Evolutionary conservation across 371 early-diverging fungal species (phyloP), one percentile per base, ranked within the genome.

Genomic region (Funneliformis caledonium): DNA sequence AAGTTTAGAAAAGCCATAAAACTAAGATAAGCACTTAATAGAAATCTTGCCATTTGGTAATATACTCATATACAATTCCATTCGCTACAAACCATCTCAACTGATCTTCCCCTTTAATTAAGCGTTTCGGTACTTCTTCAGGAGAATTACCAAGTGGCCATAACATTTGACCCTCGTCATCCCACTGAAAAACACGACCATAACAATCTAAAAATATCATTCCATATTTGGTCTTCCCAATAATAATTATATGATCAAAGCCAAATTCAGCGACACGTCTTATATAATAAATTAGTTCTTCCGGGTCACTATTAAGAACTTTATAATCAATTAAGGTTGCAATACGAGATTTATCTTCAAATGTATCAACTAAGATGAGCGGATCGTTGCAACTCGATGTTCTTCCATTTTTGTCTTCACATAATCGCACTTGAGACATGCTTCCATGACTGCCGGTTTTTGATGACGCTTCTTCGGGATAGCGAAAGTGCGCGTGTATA

Each of bases 261-360:
- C 75, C 61, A 26, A 75, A 75, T 26, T 75, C 37, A 75, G 59
- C 60, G 59, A 75, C 12, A 75, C 60, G 56, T 75, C 60, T 75
- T 75, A 75, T 75, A 75, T 75, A 22, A 59, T 75, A 75, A 75
- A 75, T 75, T 75, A 75, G 75, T 75, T 75, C 60, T 75, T 75
- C 59, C 10, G 59, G 60, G 31, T 75, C 75, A 75, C 75, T 61
- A 75, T 75, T 59, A 75, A 75, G 59, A 75, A 75, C 60, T 52
- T 75, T 14, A 59, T 59, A 75, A 75, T 75, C 45, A 59, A 75
- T 33, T 7, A 59, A 75, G 42, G 75, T 75, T 75, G 75, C 75
- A 75, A 75, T 75, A 75, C 60, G 60, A 75, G 75, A 75, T 26
- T 75, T 75, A 75, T 75, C 75, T 75, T 75, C 33, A 75, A 75